Evolutionary conservation across 768 basidiomycete genomes (phyloP).

Genomic region (Mycena capillaripes): DNA sequence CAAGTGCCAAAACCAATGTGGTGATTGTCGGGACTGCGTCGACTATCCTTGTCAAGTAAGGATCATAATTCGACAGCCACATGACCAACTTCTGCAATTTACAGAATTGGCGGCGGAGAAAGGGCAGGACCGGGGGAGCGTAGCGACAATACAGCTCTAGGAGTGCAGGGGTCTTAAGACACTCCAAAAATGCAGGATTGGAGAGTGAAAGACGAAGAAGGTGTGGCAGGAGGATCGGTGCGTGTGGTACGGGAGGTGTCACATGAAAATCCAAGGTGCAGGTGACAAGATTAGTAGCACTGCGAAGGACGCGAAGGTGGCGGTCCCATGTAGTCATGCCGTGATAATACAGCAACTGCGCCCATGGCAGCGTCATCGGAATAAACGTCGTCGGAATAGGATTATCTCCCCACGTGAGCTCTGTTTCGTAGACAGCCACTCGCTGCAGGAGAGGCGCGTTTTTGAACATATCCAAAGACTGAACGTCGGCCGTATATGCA

Average conservation of each 20-base stretch:
- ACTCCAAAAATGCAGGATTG: neutral
- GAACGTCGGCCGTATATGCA: neutral
- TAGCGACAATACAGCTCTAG: conserved; percentile 6
- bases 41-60: neutral
- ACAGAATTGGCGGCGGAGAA: neutral
- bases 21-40: neutral
- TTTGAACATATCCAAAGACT: neutral
- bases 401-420: neutral
- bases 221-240: neutral
- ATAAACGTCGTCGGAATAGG: neutral
- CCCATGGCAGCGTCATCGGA: neutral
- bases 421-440: neutral
- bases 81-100: conserved; percentile 1
- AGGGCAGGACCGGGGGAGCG: neutral
- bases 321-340: neutral
- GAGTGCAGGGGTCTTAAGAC: conserved; percentile 20
- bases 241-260: neutral
- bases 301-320: neutral
- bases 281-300: neutral
- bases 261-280: neutral
- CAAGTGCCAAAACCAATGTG: neutral
- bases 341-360: neutral
- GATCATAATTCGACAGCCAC: neutral
- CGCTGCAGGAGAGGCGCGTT: neutral
- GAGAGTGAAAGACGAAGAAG: conserved; percentile 11